A percentile compares a stretch with the other conserved stretches of the same genome.
Evolutionary conservation across 2,329 filamentous ascomycete genomes (phyloP).

Genomic region (Pseudonectria buxi): DNA sequence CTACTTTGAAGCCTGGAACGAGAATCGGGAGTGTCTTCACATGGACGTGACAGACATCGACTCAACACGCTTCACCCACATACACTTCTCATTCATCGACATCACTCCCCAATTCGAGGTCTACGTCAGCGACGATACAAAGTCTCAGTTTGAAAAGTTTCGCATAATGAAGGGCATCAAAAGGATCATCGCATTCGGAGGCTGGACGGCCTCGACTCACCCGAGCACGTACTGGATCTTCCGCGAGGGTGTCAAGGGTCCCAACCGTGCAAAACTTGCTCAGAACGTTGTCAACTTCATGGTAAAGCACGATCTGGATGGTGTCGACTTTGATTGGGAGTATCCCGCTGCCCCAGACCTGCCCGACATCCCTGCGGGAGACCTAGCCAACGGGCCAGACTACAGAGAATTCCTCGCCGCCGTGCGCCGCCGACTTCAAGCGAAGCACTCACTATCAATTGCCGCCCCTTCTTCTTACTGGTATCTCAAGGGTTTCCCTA

Average conservation of each 20-base stretch:
- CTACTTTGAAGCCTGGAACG: constrained; percentile 29
- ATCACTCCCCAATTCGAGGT: constrained; percentile 17
- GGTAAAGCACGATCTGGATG: constrained; percentile 29
- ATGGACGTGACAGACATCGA: constrained; percentile 10
- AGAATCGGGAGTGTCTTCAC: constrained; percentile 23
- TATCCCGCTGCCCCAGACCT: constrained; percentile 25
- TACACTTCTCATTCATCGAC: constrained; percentile 32
- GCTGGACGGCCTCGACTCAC: constrained; percentile 19
- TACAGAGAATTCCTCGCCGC: constrained; percentile 12
- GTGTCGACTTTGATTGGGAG: constrained; percentile 38
- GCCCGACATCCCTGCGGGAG: constrained; percentile 22
- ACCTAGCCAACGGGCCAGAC: constrained; percentile 6
- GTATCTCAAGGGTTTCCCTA: constrained; percentile 27
- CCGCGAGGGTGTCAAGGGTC: constrained; percentile 10
- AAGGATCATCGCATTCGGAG: constrained; percentile 23
- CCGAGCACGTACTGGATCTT: constrained; percentile 10
- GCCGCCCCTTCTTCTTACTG: constrained; percentile 28
- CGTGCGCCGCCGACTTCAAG: too few species aligned
- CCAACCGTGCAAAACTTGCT: constrained; percentile 27
- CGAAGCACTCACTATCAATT: constrained; percentile 26
- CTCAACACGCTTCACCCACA: constrained; percentile 19
- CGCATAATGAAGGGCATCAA: constrained; percentile 12
- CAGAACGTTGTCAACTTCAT: constrained; percentile 31
- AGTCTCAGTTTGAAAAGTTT: constrained; percentile 16
- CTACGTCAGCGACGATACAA: constrained; percentile 7